Conservation (phyloP, 2,329 filamentous ascomycete genomes). For the Decorospora gaudefroyi region DNA sequence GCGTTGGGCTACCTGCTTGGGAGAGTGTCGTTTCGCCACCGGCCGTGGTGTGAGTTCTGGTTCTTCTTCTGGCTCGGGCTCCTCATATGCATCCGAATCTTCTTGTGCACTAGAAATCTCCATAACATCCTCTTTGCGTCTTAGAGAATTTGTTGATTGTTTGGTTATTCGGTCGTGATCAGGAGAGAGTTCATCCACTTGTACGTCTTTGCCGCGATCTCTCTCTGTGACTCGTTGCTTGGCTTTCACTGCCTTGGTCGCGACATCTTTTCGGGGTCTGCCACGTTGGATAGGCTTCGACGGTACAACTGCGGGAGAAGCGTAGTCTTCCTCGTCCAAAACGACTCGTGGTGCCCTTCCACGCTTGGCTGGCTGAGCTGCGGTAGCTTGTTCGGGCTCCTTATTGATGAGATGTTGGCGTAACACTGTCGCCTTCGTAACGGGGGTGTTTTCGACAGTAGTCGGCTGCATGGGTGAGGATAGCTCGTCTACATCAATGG, state of each 20-base stretch:
- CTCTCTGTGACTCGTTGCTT: too few species aligned
- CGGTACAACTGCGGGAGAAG: not conserved
- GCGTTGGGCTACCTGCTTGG: conserved; percentile 18
- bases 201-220: conserved; percentile 4
- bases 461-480: conserved; percentile 17
- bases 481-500: conserved; percentile 28
- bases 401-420: not conserved
- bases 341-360: conserved; percentile 10
- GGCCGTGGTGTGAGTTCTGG: conserved; percentile 16
- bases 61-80: conserved; percentile 24
- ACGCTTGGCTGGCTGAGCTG: conserved; percentile 8
- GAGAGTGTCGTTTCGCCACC: conserved; percentile 15
- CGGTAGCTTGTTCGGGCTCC: not conserved
- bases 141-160: conserved; percentile 2
- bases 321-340: not conserved
- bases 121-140: conserved; percentile 7
- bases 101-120: conserved; percentile 25
- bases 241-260: conserved; percentile 6
- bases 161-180: conserved; percentile 14
- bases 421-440: conserved; percentile 1
- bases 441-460: conserved; percentile 10
- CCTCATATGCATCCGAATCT: conserved; percentile 21
- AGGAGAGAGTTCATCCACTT: conserved; percentile 30
- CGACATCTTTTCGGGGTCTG: conserved; percentile 17
- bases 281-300: conserved; percentile 16